Base-by-base conservation (phyloP, 2,329 filamentous ascomycete genomes). In the Trichoderma atroviride region DNA sequence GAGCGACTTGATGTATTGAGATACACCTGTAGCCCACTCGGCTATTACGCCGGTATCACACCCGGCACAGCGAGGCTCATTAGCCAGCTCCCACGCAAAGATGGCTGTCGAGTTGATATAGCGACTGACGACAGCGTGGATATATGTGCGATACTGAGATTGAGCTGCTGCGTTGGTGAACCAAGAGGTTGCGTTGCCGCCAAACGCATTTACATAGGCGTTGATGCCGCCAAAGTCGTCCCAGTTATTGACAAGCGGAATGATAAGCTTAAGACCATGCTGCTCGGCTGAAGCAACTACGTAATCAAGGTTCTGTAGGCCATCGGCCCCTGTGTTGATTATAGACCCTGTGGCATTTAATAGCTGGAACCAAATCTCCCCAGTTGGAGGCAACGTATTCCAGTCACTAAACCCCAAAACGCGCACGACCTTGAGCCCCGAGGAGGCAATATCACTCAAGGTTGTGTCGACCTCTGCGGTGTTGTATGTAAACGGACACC, bases 161-260 rank as follows among this genome's bases (percentile, higher is more conserved):
- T 89, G 87, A 11, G 84, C 83, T 0, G 78, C 78, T 0, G 80
- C 73, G 72, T 86, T 84, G 22, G 83, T 87, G 78, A 89, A 91
- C 83, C 87, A 91, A 9, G 80, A 79, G 16, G 81, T 81, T 67
- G 85, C 80, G 67, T 75, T 79, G 31, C 85, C 86, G 37, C 87
- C 87, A 71, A 88, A 90, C 9, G 85, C 86, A 9, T 78, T 81
- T 52, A 84, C 83, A 75, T 91, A 91, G 11, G 87, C 86, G 16
- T 81, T 80, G 75, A 91, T 91, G 37, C 89, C 89, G 22, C 89
- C 89, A 40, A 89, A 90, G 74, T 91, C 89, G 52, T 81, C 81
- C 88, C 89, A 91, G 78, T 91, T 89, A 78, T 91, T 91, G 56
- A 91, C 87, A 40, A 90, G 88, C 73, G 87, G 86, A 76, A 89